Percentiles rank a stretch among this genome's conserved stretches.
Conservation (phyloP, 768 basidiomycete species). For the Amanita polypyramis region DNA sequence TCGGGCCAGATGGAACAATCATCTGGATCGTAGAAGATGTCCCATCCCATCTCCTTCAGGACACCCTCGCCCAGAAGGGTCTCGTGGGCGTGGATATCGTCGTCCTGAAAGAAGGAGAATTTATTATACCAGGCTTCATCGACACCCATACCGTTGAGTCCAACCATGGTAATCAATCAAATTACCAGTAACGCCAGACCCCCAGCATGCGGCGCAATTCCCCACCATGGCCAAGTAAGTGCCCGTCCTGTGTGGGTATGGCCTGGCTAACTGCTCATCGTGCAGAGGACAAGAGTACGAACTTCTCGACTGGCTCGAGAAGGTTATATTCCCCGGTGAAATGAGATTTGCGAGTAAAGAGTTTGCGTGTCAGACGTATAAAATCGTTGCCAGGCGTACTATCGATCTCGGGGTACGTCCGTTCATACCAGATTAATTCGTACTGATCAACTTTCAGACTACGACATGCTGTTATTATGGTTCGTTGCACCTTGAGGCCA, state of each 20-base stretch:
- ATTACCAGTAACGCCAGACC: background rate
- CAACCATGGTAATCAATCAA: background rate
- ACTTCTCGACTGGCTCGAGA: slow-evolving; percentile 79
- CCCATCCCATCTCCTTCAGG: slow-evolving; percentile 30
- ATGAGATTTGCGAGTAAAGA: slow-evolving; percentile 55
- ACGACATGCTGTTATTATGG: slow-evolving; percentile 93
- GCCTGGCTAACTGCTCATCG: background rate
- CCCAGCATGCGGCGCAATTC: slow-evolving; percentile 71
- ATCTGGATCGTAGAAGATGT: slow-evolving; percentile 65
- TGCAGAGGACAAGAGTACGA: slow-evolving; percentile 69
- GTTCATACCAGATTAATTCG: slow-evolving; percentile 8
- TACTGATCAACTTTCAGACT: slow-evolving; percentile 38
- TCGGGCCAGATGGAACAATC: slow-evolving; percentile 40
- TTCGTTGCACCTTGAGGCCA: slow-evolving; percentile 69
- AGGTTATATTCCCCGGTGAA: slow-evolving; percentile 86
- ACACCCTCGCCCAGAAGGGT: slow-evolving; percentile 43
- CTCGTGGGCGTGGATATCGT: slow-evolving; percentile 31
- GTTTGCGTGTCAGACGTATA: slow-evolving; percentile 65
- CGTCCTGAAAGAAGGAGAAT: slow-evolving; percentile 41
- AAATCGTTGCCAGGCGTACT: slow-evolving; percentile 57
- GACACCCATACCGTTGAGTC: slow-evolving; percentile 82
- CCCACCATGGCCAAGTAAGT: slow-evolving; percentile 59
- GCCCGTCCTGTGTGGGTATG: background rate
- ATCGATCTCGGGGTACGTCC: slow-evolving; percentile 65
- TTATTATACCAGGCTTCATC: slow-evolving; percentile 80